Evolutionary conservation across 2,329 filamentous ascomycete genomes (phyloP).

Genomic region (Helotiales sp.): DNA sequence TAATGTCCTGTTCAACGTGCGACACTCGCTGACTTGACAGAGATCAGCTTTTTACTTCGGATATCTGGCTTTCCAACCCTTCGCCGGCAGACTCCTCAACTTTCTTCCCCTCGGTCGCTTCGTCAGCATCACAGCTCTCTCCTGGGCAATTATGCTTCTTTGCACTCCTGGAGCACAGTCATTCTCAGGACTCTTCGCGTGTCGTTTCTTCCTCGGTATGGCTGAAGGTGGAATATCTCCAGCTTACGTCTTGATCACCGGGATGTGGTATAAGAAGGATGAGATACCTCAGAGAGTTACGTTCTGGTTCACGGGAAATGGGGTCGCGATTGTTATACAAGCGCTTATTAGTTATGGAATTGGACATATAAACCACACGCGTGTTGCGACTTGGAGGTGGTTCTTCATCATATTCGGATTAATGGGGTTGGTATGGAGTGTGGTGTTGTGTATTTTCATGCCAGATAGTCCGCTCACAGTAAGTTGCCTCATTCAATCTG

Average conservation of each 20-base stretch:
- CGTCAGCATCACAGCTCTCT: background rate
- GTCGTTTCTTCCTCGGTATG: background rate
- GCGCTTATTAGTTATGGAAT: background rate
- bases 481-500: background rate
- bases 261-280: constrained; percentile 3
- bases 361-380: constrained; percentile 1
- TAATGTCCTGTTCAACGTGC: background rate
- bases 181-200: background rate
- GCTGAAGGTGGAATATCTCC: background rate
- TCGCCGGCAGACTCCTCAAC: background rate
- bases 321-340: background rate
- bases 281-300: constrained; percentile 2
- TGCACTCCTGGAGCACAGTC: background rate
- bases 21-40: background rate
- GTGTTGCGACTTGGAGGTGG: constrained; percentile 1
- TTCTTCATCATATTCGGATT: constrained; percentile 3
- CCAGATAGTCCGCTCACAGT: background rate
- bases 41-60: background rate
- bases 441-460: background rate
- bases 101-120: background rate
- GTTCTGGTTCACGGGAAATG: background rate
- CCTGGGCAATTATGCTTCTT: background rate
- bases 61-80: background rate
- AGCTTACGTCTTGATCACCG: constrained; percentile 1
- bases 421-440: background rate